phyloP scores from a whole-genome alignment of 2,329 filamentous ascomycete species.

The Aspergillus sclerotialis region DNA sequence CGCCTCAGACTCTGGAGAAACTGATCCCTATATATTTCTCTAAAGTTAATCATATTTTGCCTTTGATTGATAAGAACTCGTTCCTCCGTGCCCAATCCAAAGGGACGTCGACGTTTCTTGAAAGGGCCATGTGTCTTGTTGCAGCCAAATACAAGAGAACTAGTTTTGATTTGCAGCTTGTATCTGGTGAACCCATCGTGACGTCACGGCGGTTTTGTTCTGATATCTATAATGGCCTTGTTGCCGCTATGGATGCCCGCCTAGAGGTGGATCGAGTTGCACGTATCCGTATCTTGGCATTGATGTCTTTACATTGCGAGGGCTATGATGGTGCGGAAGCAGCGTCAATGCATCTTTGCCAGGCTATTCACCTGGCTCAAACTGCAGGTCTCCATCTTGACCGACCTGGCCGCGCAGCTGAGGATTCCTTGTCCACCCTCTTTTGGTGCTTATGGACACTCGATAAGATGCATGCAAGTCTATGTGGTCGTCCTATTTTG shows the following conservation, averaged over 20 bases:
- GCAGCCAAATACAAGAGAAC: conserved; percentile 32
- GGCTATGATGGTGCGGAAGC: conserved; percentile 34
- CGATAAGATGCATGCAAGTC: conserved; percentile 36
- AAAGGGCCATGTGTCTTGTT: conserved; percentile 34
- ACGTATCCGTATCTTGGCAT: conserved; percentile 30
- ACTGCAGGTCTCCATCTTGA: conserved; percentile 34
- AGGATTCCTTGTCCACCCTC: conserved; percentile 22
- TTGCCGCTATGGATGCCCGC: conserved; percentile 30
- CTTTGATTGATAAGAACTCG: conserved; percentile 25
- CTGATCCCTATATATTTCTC: conserved; percentile 30
- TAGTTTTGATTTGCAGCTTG: conserved; percentile 23
- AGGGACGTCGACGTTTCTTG: conserved; percentile 26
- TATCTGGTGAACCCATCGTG: conserved; percentile 22
- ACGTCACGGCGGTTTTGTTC: conserved; percentile 31
- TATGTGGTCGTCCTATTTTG: conserved; percentile 33
- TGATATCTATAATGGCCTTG: conserved; percentile 30
- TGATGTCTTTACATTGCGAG: conserved; percentile 37
- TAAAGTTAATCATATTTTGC: conserved; percentile 32
- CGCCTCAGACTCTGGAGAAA: conserved; percentile 23
- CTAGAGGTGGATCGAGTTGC: conserved; percentile 31
- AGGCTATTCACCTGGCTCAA: conserved; percentile 36
- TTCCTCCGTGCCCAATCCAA: conserved; percentile 18
- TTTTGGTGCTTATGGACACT: conserved; percentile 38
- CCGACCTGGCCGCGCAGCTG: conserved; percentile 23
- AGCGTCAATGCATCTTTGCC: conserved; percentile 32